Evolutionary conservation across 768 basidiomycete genomes (phyloP).

Genomic region (Rickenella mellea): DNA sequence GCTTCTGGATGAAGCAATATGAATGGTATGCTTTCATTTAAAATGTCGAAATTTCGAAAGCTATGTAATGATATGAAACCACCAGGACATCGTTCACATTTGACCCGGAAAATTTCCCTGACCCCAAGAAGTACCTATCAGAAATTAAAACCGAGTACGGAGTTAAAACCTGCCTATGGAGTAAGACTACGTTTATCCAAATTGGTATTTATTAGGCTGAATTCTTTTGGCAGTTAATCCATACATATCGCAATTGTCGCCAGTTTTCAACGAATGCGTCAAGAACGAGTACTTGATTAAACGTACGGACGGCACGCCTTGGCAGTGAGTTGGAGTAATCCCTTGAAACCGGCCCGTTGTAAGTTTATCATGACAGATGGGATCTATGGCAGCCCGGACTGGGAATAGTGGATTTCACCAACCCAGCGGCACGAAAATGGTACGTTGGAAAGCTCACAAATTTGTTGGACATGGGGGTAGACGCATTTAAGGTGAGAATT

Average conservation of each 20-base stretch:
- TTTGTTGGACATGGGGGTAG: conserved; percentile 38
- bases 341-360: neutral
- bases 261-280: conserved; percentile 60
- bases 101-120: conserved; percentile 67
- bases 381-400: conserved; percentile 59
- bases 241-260: conserved; percentile 61
- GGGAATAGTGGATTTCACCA: conserved; percentile 59
- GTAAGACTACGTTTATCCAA: conserved; percentile 24
- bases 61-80: conserved; percentile 14
- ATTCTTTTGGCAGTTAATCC: conserved; percentile 46
- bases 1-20: conserved; percentile 70
- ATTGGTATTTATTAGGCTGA: neutral
- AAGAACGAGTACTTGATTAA: conserved; percentile 66
- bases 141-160: conserved; percentile 53
- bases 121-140: conserved; percentile 53
- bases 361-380: conserved; percentile 23
- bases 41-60: conserved; percentile 12
- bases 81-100: conserved; percentile 66
- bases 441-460: conserved; percentile 31
- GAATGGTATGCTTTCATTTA: conserved; percentile 36
- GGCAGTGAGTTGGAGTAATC: conserved; percentile 39
- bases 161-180: conserved; percentile 70
- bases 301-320: conserved; percentile 53
- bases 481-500: conserved; percentile 38
- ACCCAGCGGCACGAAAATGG: conserved; percentile 39